Evolutionary conservation across 164 flowering plant species (phyloP).

Genomic region (Berberis vulgaris): DNA sequence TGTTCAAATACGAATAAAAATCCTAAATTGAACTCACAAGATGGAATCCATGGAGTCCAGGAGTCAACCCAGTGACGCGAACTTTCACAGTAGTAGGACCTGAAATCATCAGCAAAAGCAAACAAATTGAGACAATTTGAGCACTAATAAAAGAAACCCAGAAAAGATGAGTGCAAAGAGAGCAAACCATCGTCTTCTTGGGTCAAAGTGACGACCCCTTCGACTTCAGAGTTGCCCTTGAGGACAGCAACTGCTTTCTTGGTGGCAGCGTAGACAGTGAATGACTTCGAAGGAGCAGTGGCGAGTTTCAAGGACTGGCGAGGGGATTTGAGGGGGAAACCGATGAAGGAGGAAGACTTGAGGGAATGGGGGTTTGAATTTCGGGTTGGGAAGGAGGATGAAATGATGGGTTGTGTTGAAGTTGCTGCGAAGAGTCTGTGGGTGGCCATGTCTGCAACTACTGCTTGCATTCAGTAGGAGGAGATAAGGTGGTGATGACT

Average conservation of each 20-base stretch:
- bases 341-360: slow-evolving; percentile 36
- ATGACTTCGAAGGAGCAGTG: slow-evolving; percentile 17
- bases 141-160: background rate
- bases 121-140: background rate
- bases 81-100: slow-evolving; percentile 82
- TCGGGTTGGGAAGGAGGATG: slow-evolving; percentile 10
- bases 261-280: slow-evolving; percentile 48
- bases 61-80: slow-evolving; percentile 55
- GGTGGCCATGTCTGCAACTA: slow-evolving; percentile 33
- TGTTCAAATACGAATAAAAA: background rate
- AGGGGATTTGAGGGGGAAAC: slow-evolving; percentile 25
- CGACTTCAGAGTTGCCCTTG: slow-evolving; percentile 60
- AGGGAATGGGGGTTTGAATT: slow-evolving; percentile 14
- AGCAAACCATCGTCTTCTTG: slow-evolving; percentile 65
- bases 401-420: slow-evolving; percentile 15
- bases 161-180: background rate
- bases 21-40: slow-evolving; percentile 37
- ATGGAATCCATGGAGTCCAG: slow-evolving; percentile 84
- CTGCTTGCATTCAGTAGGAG: slow-evolving; percentile 12
- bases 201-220: slow-evolving; percentile 74
- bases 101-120: slow-evolving; percentile 9
- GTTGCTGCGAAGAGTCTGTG: slow-evolving; percentile 30
- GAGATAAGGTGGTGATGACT: background rate
- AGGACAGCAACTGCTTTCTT: slow-evolving; percentile 90
- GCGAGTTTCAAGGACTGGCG: slow-evolving; percentile 15